Evolutionary conservation across 371 early-diverging fungal genomes (phyloP).

Genomic region (Mucor saturninus): DNA sequence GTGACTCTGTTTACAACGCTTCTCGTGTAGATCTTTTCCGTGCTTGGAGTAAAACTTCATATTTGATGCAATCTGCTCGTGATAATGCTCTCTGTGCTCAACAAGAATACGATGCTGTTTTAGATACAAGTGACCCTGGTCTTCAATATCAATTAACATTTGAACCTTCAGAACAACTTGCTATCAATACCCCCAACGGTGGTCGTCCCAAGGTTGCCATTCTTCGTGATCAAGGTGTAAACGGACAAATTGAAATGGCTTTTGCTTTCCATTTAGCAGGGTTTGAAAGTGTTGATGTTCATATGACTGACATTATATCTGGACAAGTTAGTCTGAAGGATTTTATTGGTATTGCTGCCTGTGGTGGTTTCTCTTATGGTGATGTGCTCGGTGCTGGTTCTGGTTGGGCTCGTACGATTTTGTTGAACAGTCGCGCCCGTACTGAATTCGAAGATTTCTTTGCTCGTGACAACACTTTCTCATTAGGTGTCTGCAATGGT

Average conservation of each 20-base stretch:
- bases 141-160: conserved; percentile 78
- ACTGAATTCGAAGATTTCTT: conserved; percentile 84
- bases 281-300: conserved; percentile 92
- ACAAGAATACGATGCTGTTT: conserved; percentile 78
- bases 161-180: conserved; percentile 60
- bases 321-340: conserved; percentile 70
- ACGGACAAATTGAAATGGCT: conserved; percentile 94
- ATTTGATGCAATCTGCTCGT: conserved; percentile 85
- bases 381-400: conserved; percentile 97
- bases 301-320: conserved; percentile 92
- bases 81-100: conserved; percentile 90
- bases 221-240: conserved; percentile 96
- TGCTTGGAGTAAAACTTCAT: conserved; percentile 90
- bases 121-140: conserved; percentile 78
- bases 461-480: conserved; percentile 86
- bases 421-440: conserved; percentile 73
- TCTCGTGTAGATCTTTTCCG: conserved; percentile 76
- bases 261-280: conserved; percentile 92
- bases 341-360: conserved; percentile 90
- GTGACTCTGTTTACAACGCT: conserved; percentile 45
- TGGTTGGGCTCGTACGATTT: conserved; percentile 95
- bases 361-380: conserved; percentile 98
- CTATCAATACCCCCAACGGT: conserved; percentile 10
- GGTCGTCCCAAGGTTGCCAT: conserved; percentile 87
- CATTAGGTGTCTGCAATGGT: conserved; percentile 96